A percentile compares a stretch with the other conserved stretches of the same genome.
phyloP scores from a whole-genome alignment of 1,139 yeast genomes.

The Suhomyces ambrosiae region DNA sequence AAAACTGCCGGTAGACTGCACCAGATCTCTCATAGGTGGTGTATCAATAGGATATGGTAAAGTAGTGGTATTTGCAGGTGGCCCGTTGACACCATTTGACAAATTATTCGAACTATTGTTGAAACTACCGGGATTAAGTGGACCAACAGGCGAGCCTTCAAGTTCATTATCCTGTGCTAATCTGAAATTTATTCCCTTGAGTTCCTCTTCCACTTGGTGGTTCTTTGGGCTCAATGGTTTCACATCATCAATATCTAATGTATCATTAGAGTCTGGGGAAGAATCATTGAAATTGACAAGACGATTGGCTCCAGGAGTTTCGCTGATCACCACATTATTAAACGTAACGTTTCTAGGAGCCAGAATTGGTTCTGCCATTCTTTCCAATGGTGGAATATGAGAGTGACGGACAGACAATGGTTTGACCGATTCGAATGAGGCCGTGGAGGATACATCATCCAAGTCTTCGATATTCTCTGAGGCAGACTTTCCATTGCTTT shows the following conservation, averaged over 20 bases:
- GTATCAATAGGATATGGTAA: constrained; percentile 12
- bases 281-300: constrained; percentile 12
- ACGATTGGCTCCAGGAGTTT: constrained; percentile 8
- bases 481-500: constrained; percentile 17
- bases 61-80: neutral
- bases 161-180: constrained; percentile 8
- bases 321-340: constrained; percentile 4
- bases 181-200: constrained; percentile 29
- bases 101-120: constrained; percentile 3
- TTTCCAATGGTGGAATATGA: constrained; percentile 3
- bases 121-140: neutral
- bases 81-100: neutral
- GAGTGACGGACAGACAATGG: constrained; percentile 32
- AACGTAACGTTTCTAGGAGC: constrained; percentile 10
- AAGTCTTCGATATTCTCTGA: constrained; percentile 10
- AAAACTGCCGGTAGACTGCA: constrained; percentile 1
- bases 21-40: constrained; percentile 6
- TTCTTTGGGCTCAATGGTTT: constrained; percentile 38
- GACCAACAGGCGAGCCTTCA: neutral
- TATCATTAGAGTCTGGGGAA: constrained; percentile 10
- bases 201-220: constrained; percentile 35
- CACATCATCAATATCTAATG: constrained; percentile 11
- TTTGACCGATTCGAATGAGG: constrained; percentile 26
- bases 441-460: constrained; percentile 18
- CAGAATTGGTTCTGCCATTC: neutral